phyloP scores from a whole-genome alignment of 495 filamentous ascomycete genomes.

The Usnea hakonensis region DNA sequence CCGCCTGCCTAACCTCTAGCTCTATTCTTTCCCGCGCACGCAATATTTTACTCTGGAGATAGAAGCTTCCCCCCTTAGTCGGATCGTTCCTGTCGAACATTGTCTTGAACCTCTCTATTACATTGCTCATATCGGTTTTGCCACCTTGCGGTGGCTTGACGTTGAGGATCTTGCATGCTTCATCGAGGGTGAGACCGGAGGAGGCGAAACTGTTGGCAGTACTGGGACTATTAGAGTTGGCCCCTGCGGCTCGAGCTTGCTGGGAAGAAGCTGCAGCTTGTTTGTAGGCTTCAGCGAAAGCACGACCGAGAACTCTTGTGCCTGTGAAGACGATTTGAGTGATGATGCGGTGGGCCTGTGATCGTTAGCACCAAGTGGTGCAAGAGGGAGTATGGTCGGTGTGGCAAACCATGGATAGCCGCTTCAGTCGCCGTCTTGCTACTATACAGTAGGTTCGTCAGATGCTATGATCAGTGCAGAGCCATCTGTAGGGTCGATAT shows the following conservation, averaged over 20 bases:
- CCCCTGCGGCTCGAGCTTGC: conserved; percentile 56
- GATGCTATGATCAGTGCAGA: not conserved
- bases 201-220: conserved; percentile 47
- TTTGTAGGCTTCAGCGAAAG: conserved; percentile 84
- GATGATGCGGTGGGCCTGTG: conserved; percentile 81
- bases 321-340: conserved; percentile 86
- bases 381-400: not conserved
- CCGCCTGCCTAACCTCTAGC: conserved; percentile 54
- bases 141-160: conserved; percentile 79
- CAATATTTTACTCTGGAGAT: conserved; percentile 93
- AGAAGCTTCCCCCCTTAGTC: conserved; percentile 92
- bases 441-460: not conserved
- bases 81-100: conserved; percentile 92
- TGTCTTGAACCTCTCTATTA: conserved; percentile 85
- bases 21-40: conserved; percentile 88
- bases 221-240: conserved; percentile 42
- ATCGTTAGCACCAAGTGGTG: not conserved
- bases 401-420: not conserved
- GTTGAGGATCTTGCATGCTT: conserved; percentile 96
- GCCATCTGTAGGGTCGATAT: not conserved
- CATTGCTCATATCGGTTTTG: conserved; percentile 64
- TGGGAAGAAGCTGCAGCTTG: conserved; percentile 81
- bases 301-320: conserved; percentile 82
- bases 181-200: conserved; percentile 78
- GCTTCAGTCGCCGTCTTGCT: not conserved